Base-by-base conservation (phyloP, 2,329 filamentous ascomycete genomes). In the Curvularia sp. region DNA sequence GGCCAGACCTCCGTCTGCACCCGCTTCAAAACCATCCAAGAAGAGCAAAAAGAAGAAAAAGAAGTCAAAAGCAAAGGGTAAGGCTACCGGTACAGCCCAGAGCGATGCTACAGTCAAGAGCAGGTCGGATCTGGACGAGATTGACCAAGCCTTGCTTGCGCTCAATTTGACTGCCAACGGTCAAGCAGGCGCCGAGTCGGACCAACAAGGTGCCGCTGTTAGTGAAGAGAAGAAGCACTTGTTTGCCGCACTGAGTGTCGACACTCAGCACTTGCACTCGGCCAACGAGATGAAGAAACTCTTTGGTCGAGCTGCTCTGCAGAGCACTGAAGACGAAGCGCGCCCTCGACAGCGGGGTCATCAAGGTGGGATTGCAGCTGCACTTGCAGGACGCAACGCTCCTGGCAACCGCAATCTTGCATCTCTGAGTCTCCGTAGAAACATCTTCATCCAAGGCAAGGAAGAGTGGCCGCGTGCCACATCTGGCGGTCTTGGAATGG, bases 201-300 rank as follows among this genome's bases (percentile, higher is more conserved):
- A 54, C 54, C 64, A 55, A 46, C 64, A 54, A 46, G 62, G 60
- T 10, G 53, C 65, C 5, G 57, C 64, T 9, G 55, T 72, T 23
- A 74, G 77, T 55, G 74, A 77, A 52, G 78, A 79, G 49, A 73
- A 79, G 46, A 77, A 84, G 48, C 81, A 81, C 80, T 60, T 85
- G 74, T 77, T 79, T 58, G 74, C 82, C 19, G 76, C 90, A 12
- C 79, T 91, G 0, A 79, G 83, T 2, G 80, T 91, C 50, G 88
- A 90, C 66, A 86, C 88, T 0, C 85, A 90, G 65, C 87, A 93
- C 67, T 84, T 99, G 10, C 93, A 94, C 73, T 91, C 91, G 7
- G 83, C 89, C 34, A 96, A 97, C 70, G 95, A 99, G 80, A 97
- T 99, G 92, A 89, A 87, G 56, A 86, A 84, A 63, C 79, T 92